Evolutionary conservation across 202 grass and related monocot species (phyloP), one percentile per base, ranked within the genome.

Genomic region (Musa balbisiana): DNA sequence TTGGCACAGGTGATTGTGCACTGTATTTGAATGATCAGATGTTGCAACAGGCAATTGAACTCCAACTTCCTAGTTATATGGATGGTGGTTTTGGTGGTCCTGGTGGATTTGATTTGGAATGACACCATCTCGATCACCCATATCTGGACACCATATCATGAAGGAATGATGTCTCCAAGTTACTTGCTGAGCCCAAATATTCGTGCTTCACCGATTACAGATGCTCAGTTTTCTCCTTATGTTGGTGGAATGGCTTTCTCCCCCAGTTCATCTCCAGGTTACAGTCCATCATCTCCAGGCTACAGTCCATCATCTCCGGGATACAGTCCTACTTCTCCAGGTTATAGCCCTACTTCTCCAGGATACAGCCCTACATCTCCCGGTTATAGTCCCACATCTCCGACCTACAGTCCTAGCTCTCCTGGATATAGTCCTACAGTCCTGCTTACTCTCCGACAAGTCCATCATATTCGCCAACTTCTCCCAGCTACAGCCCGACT

Each of bases 151-250:
- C 90, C 90, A 1, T 97, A 97, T 71, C 84, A 87, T 71, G 90
- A 97, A 84, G 90, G 90, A 79, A 97, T 97, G 88, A 97, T 97
- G 90, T 93, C 94, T 9, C 94, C 94, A 71, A 97, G 88, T 76
- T 88, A 91, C 74, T 78, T 97, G 73, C 55, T 93, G 63, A 97
- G 94, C 83, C 90, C 90, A 29, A 97, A 97, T 82, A 79, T 93
- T 66, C 88, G 93, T 53, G 82, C 93, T 79, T 93, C 94, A 23
- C 93, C 94, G 8, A 93, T 93, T 80, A 79, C 86, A 55, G 90
- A 93, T 84, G 93, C 90, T 73, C 83, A 84, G 17, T 97, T 97
- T 80, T 97, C 93, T 17, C 93, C 94, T 51, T 97, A 97, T 87
- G 94, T 93, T 78, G 88, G 86, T 70, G 86, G 82, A 33, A 97